Evolutionary conservation across 306 rosid species (phyloP), one percentile per base, ranked within the genome.

Genomic region (Inga laurina): DNA sequence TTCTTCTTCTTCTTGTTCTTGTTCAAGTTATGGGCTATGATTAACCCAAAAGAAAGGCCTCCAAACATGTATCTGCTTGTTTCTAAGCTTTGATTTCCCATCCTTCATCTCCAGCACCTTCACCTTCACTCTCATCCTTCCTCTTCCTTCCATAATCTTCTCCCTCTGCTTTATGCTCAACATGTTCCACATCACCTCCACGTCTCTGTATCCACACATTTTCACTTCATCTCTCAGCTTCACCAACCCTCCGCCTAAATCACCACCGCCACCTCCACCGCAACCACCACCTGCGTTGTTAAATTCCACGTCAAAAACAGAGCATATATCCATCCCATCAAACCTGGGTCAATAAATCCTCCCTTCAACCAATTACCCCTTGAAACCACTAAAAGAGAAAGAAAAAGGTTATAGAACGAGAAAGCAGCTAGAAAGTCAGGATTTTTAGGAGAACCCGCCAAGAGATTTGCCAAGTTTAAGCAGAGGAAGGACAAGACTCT

Each of bases 141-240:
- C 43, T 48, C 81, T 24, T 0, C 39, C 79, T 64, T 85, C 84
- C 32, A 21, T 41, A 4, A n/a, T 41, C 37, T 61, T 56, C 41
- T 82, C 75, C 41, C 8, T 77, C 14, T 78, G 77, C 2, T 72
- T 72, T 44, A 74, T 72, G 65, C 85, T 87, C 67, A 92, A 41
- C 87, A 92, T 87, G 85, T 91, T 85, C 94, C 93, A 91, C 93
- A 91, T 89, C 3, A 89, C 83, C 70, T 90, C 91, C 16, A 89
- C 94, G 65, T 92, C 94, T 49, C 79, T 83, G 78, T 91, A 91
- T 8, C 90, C 93, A 44, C 93, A 92, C 87, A 77, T 82, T 76
- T 82, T 80, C 11, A 91, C 93, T 62, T 91, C 94, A 30, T 88
- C 88, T 39, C 85, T 72, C n/a, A 93, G 94, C 76, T 87, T 88